Evolutionary conservation across 305 asterid genomes (phyloP).

Genomic region (Rubia peregrina): DNA sequence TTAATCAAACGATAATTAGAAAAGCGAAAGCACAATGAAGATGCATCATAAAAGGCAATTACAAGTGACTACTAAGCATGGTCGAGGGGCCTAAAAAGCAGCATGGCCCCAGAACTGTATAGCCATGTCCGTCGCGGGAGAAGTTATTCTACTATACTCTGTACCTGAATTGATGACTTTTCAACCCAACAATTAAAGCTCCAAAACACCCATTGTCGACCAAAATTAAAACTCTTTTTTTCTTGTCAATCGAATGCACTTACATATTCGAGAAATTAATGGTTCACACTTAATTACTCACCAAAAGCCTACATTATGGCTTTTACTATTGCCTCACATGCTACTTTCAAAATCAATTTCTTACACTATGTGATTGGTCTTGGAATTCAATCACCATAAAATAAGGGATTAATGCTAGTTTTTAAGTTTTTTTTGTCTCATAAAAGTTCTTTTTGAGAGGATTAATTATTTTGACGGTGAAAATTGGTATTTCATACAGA

Average conservation of each 20-base stretch:
- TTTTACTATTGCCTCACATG: conserved; percentile 45
- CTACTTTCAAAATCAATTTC: conserved; percentile 1
- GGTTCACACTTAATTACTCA: conserved; percentile 4
- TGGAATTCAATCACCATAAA: too few relatives aligned
- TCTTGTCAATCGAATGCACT: conserved; percentile 25
- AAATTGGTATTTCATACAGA: too few relatives aligned
- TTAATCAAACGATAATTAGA: too few relatives aligned
- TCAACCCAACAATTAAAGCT: conserved; percentile 10
- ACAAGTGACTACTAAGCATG: conserved; percentile 12
- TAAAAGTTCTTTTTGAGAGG: too few relatives aligned
- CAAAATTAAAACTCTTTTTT: conserved; percentile 23
- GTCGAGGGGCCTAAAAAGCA: conserved; percentile 1
- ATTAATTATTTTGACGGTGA: too few relatives aligned
- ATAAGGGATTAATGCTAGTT: too few relatives aligned
- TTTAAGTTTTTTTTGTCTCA: too few relatives aligned
- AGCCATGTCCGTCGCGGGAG: conserved; percentile 14
- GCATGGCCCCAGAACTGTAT: conserved; percentile 6
- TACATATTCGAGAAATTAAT: conserved; percentile 31
- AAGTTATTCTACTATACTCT: conserved; percentile 31
- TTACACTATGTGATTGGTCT: background rate
- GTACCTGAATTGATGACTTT: conserved; percentile 52
- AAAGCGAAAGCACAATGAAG: background rate
- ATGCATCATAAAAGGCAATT: background rate
- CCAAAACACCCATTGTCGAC: conserved; percentile 27
- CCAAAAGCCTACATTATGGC: conserved; percentile 12